Conservation (phyloP, 1,284 basidiomycete genomes). For the Austroboletus niveus region DNA sequence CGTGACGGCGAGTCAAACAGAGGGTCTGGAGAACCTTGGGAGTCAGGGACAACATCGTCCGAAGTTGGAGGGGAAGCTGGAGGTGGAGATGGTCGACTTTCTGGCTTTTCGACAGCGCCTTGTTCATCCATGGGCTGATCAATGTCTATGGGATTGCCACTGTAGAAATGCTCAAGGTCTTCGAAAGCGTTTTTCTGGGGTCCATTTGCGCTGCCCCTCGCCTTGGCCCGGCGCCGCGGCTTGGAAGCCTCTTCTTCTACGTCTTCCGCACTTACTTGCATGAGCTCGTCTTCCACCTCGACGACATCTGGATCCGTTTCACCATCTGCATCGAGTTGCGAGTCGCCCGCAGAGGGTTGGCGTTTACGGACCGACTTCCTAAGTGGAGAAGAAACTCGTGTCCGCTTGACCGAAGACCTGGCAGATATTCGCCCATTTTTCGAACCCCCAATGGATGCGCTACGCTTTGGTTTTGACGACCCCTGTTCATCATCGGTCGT, state of each 20-base stretch:
- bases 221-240: not conserved
- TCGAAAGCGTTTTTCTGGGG: slow-evolving; percentile 19
- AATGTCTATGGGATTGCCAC: slow-evolving; percentile 31
- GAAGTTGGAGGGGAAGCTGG: not conserved
- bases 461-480: slow-evolving; percentile 9
- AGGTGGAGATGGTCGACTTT: slow-evolving; percentile 1
- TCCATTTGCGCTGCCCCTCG: slow-evolving; percentile 1
- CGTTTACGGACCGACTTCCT: slow-evolving; percentile 19
- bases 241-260: slow-evolving; percentile 11
- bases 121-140: slow-evolving; percentile 25
- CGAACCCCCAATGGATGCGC: slow-evolving; percentile 8
- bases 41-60: not conserved
- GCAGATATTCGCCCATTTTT: slow-evolving; percentile 7
- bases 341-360: slow-evolving; percentile 27
- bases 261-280: slow-evolving; percentile 27
- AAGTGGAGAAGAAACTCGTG: slow-evolving; percentile 29
- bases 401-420: slow-evolving; percentile 13
- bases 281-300: slow-evolving; percentile 35
- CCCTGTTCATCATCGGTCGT: slow-evolving; percentile 6
- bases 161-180: slow-evolving; percentile 32
- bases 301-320: slow-evolving; percentile 32
- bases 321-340: slow-evolving; percentile 34
- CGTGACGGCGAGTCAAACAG: slow-evolving; percentile 31
- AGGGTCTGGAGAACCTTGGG: slow-evolving; percentile 19
- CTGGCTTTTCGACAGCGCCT: not conserved